Evolutionary conservation across 495 filamentous ascomycete genomes (phyloP), one percentile per base, ranked within the genome.

Genomic region (Aspergillus nidulans): DNA sequence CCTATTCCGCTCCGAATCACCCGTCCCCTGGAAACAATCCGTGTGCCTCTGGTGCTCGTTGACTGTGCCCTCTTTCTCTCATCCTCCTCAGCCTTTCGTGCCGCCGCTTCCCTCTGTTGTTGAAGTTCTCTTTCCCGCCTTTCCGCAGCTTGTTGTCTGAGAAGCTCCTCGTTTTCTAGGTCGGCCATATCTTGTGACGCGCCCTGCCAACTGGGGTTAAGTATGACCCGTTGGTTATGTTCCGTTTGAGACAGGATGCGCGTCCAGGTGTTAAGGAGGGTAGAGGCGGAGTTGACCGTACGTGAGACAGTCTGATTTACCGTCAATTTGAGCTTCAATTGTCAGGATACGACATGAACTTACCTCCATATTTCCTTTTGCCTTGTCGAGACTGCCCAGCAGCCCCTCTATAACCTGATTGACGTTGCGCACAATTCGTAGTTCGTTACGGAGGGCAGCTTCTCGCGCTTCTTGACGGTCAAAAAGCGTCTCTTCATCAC

Each of bases 201-300:
- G 45, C 94, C 94, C 57, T 94, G 85, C 94, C 94, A 98, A 45
- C 84, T 76, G 2, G 88, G 87, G 59, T 92, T 89, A 32, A 97
- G 81, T 24, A 98, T 87, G 41, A 97, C 73, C 4, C 94, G 85
- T 64, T 97, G 91, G 63, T 95, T 97, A 68, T 98, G 92, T 71
- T 98, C 94, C 0, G 94, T 97, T 66, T 97, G 94, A 20, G 88
- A 92, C 4, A 98, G 81, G 57, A 97, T 97, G 52, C 91, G 85
- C 40, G 91, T 95, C 91, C 91, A 98, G 23, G 94, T 94, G 60
- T 92, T 90, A 32, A 98, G 81, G n/a, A 98, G 82, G 0, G 89
- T 90, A 32, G 91, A 92, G n/a, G 92, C 90, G 41, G 89, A 91
- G 49, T 81, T 75, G 23, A 97, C 89, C 3, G 94, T 97, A 48